Base-by-base conservation (phyloP, 306 rosid genomes). In the Fragaria vesca region DNA sequence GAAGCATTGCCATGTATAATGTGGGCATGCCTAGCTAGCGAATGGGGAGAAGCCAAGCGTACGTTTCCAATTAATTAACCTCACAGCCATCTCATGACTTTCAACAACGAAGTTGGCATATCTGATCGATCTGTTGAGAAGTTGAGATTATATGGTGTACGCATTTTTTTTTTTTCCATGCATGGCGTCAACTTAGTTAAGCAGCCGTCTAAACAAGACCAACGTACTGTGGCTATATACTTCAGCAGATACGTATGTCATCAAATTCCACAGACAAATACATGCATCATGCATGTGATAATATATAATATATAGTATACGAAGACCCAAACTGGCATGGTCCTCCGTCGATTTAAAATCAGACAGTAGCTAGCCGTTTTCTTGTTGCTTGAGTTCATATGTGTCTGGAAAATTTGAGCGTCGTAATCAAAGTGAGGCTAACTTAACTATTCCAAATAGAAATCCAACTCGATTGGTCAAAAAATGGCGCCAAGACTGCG, bases 331-430 rank as follows among this genome's bases (percentile, higher is more conserved):
- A 60, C 42, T 4, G 5, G 40, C 40, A 4, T 17, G 36, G 45
- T 65, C 69, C 21, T 15, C 69, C 17, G 45, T 63, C 32, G 69
- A 63, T 63, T 63, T 63, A 15, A 62, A 63, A 30, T 63, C 69
- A 63, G 4, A 13, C 38, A 6, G 69, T 34, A 34, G 69, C 69
- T 34, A 34, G 69, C 69, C 45, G 69, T 32, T 28, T 16, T 34
- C 24, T 65, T 16, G 16, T 1, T 43, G 43, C 34, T 34, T 65
- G 36, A 58, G 69, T 65, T 65, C 46, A 60, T 12, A 34, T 60
- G 34, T 26, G 69, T 34, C 38, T 32, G 69, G 12, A 15, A 30
- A 60, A 60, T 28, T 26, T 10, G 16, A 15, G 11, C 18, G 18
- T 24, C 12, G 5, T 11, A 28, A 60, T 60, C 38, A 60, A 57